Base-by-base conservation (phyloP, 2,329 filamentous ascomycete genomes). In the Nannizziopsis arthrosporioides region DNA sequence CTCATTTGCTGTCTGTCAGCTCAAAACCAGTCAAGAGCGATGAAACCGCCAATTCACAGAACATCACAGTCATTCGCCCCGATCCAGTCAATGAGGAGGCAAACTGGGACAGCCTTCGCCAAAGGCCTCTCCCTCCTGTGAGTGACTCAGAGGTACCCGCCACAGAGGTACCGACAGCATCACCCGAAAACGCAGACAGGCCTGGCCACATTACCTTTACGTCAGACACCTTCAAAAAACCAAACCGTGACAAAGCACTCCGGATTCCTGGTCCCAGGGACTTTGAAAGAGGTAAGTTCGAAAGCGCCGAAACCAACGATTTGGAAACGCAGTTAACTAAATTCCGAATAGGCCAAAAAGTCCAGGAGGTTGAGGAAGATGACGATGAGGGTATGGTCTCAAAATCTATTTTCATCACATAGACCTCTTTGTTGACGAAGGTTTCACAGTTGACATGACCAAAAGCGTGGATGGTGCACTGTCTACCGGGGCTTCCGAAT, bases 321-420 rank as follows among this genome's bases (percentile, higher is more conserved):
- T 27, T 27, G 22, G 22, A 27, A 7, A 27, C 3, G 7, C 22
- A 27, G 22, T 31, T 2, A 15, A 30, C 19, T 27, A 30, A 34
- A 27, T 38, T 43, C 41, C 31, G 7, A 32, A 49, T 36, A 61
- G 58, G 59, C 7, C 45, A 54, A 34, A 54, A 55, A 11, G 59
- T 59, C 18, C 49, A 54, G 17, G 59, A 61, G 43, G 55, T 60
- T 18, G 55, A 60, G 43, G 54, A 47, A 2, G 47, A 48, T 19
- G 44, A 42, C 22, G 51, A 55, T 7, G 47, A 39, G 36, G 48
- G 17, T 40, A 22, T 44, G 12, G 27, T 3, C 2, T 36, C 11
- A 11, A 27, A 12, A 42, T 11, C 17, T 35, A 7, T 11, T 3
- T 22, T 11, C 14, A 2, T 1, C 12, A 31, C 14, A 17, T 11